Evolutionary conservation across 139 green algal genomes (phyloP).

Genomic region (Volvox reticuliferus): DNA sequence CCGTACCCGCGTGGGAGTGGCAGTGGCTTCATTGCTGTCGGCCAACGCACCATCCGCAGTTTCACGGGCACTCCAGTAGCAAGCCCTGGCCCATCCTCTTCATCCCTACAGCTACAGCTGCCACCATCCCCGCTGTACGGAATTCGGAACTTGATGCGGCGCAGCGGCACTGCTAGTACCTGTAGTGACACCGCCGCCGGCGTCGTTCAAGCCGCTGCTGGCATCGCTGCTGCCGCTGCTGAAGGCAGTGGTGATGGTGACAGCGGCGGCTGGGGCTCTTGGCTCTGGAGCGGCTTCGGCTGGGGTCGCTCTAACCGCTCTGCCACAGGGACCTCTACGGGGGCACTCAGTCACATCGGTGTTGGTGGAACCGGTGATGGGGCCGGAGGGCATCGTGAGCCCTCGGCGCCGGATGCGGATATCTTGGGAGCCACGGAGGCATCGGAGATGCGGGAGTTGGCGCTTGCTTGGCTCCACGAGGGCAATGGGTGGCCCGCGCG

Average conservation of each 20-base stretch:
- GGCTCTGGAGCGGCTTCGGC: conserved; percentile 14
- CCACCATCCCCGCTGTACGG: background rate
- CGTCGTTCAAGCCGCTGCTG: background rate
- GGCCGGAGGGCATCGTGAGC: background rate
- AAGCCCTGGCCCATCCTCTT: background rate
- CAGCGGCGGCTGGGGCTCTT: conserved; percentile 21
- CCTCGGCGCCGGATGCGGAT: background rate
- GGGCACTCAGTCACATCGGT: background rate
- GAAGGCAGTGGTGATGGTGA: background rate
- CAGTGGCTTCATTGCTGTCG: background rate
- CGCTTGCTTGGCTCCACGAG: conserved; percentile 37
- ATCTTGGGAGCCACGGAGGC: background rate
- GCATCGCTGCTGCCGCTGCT: background rate
- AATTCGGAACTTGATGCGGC: background rate
- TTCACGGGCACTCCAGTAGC: background rate
- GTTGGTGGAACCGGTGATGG: no score
- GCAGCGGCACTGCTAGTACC: background rate
- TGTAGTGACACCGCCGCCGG: background rate
- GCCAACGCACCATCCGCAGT: background rate
- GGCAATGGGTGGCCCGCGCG: conserved; percentile 18
- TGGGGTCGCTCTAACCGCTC: conserved; percentile 40
- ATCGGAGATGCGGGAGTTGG: conserved; percentile 16
- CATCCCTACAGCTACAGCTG: background rate
- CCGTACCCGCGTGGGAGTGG: background rate
- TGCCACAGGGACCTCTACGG: background rate